These are phyloP conservation scores for Phialophora macrospora DNA, from an alignment of 2,329 filamentous ascomycete species.

Conservation along the genomic window DNA sequence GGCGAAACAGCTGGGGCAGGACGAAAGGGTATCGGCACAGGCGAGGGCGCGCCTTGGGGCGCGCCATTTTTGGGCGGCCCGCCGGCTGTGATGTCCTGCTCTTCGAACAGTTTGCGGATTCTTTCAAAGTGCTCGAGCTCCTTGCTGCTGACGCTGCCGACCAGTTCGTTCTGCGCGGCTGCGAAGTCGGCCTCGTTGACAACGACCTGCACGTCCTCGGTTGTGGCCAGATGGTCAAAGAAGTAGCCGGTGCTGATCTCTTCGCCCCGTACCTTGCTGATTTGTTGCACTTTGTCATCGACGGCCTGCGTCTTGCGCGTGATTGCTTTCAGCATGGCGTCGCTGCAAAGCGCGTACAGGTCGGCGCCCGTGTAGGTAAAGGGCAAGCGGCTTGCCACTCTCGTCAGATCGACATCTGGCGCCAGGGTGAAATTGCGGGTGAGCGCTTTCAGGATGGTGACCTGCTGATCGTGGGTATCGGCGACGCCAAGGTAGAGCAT, in stretches of 20 bases:
- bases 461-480: constrained; percentile 95
- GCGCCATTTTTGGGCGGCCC: constrained; percentile 44
- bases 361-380: constrained; percentile 98
- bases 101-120: constrained; percentile 81
- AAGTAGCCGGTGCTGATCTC: constrained; percentile 86
- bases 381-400: constrained; percentile 77
- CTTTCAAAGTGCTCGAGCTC: constrained; percentile 89
- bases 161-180: constrained; percentile 78
- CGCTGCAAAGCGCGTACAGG: constrained; percentile 94
- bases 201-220: constrained; percentile 82
- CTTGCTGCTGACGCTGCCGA: constrained; percentile 91
- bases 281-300: constrained; percentile 76
- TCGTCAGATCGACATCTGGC: constrained; percentile 73
- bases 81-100: constrained; percentile 45
- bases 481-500: constrained; percentile 97
- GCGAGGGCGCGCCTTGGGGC: constrained; percentile 38
- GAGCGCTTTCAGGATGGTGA: constrained; percentile 89
- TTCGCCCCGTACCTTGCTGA: constrained; percentile 51
- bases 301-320: constrained; percentile 85
- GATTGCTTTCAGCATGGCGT: constrained; percentile 98
- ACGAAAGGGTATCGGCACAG: constrained; percentile 37
- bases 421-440: constrained; percentile 92
- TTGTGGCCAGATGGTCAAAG: constrained; percentile 87
- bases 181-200: constrained; percentile 89
- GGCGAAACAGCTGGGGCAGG: constrained; percentile 23